Base-by-base conservation (phyloP, 2,329 filamentous ascomycete species). In the Fusarium sp. region DNA sequence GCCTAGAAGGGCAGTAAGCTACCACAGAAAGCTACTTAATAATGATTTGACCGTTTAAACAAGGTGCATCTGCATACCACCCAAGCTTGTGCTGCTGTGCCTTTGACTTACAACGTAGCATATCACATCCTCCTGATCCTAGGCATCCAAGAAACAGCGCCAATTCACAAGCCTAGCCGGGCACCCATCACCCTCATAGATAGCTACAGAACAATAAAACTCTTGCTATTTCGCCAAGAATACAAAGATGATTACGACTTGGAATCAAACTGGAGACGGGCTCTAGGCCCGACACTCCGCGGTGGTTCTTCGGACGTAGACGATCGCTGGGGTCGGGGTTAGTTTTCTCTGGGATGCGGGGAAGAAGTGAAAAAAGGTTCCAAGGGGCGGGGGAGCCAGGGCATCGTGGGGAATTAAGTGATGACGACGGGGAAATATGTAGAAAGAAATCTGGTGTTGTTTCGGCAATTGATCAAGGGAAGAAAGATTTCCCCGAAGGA, bases 201-300 rank as follows among this genome's bases (percentile, higher is more conserved):
- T 45, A 53, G 35, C 58, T 58, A 62, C 30, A 50, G 56, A 35
- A 51, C 5, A 51, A 51, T 35, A 51, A n/a, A 55, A 71, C 36
- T 38, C 66, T 64, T 39, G 58, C 66, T 73, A 74, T 59, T 66
- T 28, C 32, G 50, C 50, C 50, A 54, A 54, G 50, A 38, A n/a
- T 9, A 41, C 39, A 35, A 54, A 56, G 39, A n/a, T 28, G 50
- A 47, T 44, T 8, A 56, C 24, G 42, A 20, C 44, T 35, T 38
- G 41, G 39, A 41, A 32, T 54, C 22, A 35, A 56, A 35, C 47
- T 44, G 26, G 51, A 72, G 65, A 75, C 66, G 77, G 77, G 42
- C 38, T 41, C 47, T 50, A 45, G 65, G 65, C 72, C 77, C 77
- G 77, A 73, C 67, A 51, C 69, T 69, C 74, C 69, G 69, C 69